A percentile compares a stretch with the other conserved stretches of the same genome.
Conservation (phyloP, 805 yeast genomes). For the Clavispora santaluciae region DNA sequence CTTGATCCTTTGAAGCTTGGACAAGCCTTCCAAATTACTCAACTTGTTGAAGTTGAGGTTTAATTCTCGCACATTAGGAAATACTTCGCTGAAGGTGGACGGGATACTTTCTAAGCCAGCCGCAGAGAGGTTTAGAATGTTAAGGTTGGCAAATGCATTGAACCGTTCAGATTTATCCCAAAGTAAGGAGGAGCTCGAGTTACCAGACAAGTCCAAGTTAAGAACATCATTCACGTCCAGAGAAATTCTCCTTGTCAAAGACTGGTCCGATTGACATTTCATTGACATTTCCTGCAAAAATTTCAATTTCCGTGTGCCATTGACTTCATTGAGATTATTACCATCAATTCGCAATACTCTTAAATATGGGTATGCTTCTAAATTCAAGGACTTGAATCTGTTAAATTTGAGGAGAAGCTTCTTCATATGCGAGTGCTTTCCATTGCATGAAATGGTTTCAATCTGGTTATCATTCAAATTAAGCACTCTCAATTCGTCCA, state of each 20-base stretch:
- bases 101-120: constrained; percentile 41
- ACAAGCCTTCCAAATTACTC: constrained; percentile 28
- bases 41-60: constrained; percentile 49
- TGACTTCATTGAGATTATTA: constrained; percentile 24
- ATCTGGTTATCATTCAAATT: constrained; percentile 41
- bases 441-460: constrained; percentile 14
- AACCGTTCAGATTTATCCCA: neutral
- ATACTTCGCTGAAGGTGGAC: constrained; percentile 26
- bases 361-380: constrained; percentile 32
- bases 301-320: constrained; percentile 25
- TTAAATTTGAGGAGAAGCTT: constrained; percentile 37
- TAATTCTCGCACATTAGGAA: constrained; percentile 45
- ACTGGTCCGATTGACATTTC: constrained; percentile 27
- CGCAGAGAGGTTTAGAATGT: constrained; percentile 42
- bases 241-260: constrained; percentile 16
- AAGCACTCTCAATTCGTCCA: constrained; percentile 33
- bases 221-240: constrained; percentile 23
- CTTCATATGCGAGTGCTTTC: constrained; percentile 27
- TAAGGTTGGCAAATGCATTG: constrained; percentile 31
- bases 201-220: constrained; percentile 40
- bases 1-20: constrained; percentile 29
- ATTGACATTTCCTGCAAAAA: constrained; percentile 40
- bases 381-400: constrained; percentile 26
- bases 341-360: constrained; percentile 45
- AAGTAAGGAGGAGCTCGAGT: constrained; percentile 6